These are phyloP conservation scores for Lactarius indigo DNA, from an alignment of 768 basidiomycete genomes.

Conservation along the genomic window DNA sequence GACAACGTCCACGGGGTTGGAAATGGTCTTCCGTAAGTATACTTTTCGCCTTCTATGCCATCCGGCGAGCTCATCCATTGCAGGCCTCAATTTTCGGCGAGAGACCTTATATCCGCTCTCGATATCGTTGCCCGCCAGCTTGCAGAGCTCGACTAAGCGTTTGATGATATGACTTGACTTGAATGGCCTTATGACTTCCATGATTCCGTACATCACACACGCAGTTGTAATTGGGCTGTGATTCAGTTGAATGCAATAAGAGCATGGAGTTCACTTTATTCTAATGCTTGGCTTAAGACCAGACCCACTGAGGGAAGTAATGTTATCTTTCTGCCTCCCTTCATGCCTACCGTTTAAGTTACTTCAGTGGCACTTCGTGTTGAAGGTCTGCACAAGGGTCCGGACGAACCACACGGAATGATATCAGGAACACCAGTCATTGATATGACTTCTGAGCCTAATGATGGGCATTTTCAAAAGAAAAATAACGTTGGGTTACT, in stretches of 20 bases:
- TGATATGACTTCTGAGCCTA: no score
- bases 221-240: not conserved
- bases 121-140: not conserved
- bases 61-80: not conserved
- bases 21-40: not conserved
- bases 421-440: no score
- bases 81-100: not conserved
- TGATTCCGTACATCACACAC: not conserved
- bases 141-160: conserved; percentile 5
- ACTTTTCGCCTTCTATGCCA: not conserved
- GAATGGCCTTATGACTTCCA: not conserved
- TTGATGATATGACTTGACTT: not conserved
- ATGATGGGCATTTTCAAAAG: no score
- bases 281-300: not conserved
- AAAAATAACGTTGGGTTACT: no score
- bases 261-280: not conserved
- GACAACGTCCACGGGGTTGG: no score
- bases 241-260: not conserved
- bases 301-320: not conserved
- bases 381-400: no score
- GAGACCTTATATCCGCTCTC: not conserved
- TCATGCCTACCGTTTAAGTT: not conserved
- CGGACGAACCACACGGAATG: no score
- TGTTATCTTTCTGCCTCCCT: not conserved
- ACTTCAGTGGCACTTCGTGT: no score